Conservation (phyloP, 2,329 filamentous ascomycete species). For the Colletotrichum sp. region DNA sequence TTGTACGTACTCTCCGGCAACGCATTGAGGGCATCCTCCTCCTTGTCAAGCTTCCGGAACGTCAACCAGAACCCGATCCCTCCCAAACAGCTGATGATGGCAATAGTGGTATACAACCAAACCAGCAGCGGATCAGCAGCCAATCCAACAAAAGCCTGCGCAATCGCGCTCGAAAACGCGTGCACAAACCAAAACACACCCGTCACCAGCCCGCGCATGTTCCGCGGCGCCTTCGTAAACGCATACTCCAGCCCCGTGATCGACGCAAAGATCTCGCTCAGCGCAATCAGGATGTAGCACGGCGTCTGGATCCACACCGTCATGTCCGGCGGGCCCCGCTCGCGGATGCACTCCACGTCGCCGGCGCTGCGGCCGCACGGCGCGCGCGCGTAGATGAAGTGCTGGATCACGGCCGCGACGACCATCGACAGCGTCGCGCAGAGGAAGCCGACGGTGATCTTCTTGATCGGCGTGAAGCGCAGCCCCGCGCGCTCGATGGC, state of each 20-base stretch:
- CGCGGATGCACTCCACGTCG: conserved; percentile 46
- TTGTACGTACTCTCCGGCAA: conserved; percentile 34
- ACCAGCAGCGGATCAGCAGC: conserved; percentile 59
- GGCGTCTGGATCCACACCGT: conserved; percentile 57
- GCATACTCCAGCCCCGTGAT: conserved; percentile 63
- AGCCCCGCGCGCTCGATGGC: conserved; percentile 57
- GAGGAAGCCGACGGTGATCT: conserved; percentile 51
- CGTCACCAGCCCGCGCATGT: conserved; percentile 66
- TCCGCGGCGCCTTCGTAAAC: conserved; percentile 67
- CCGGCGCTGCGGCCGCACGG: conserved; percentile 51
- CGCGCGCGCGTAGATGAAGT: conserved; percentile 57
- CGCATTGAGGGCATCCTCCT: conserved; percentile 68
- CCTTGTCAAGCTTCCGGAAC: conserved; percentile 59
- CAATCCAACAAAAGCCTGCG: conserved; percentile 44
- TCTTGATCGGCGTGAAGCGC: conserved; percentile 67
- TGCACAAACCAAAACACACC: conserved; percentile 62
- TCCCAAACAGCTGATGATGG: conserved; percentile 61
- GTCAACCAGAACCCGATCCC: conserved; percentile 65
- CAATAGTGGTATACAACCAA: conserved; percentile 67
- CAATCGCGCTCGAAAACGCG: conserved; percentile 62
- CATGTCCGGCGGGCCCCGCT: conserved; percentile 42
- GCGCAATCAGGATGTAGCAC: conserved; percentile 31
- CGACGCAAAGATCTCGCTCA: conserved; percentile 32
- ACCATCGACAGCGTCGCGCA: conserved; percentile 29
- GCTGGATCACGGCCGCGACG: conserved; percentile 40